Evolutionary conservation across 2,329 filamentous ascomycete genomes (phyloP).

Genomic region (Alternaria rosae): DNA sequence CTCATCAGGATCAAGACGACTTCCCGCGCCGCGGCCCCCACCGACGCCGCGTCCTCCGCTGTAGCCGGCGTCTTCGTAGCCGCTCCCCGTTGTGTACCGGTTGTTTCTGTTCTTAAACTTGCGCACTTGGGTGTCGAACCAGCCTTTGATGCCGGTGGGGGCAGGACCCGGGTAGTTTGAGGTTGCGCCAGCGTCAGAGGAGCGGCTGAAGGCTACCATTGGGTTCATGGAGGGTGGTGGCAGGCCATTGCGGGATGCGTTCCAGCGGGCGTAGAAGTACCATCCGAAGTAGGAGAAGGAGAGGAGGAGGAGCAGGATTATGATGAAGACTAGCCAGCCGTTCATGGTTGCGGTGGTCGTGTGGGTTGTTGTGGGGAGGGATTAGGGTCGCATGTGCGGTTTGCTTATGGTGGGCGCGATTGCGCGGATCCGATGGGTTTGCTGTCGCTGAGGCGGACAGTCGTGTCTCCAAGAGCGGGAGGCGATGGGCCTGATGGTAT

Average conservation of each 20-base stretch:
- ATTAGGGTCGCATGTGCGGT: conserved; percentile 19
- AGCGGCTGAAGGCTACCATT: conserved; percentile 70
- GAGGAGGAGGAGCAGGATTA: conserved; percentile 72
- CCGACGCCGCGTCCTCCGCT: conserved; percentile 27
- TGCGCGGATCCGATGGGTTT: conserved; percentile 14
- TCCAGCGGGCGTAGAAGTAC: conserved; percentile 74
- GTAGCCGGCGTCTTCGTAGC: conserved; percentile 72
- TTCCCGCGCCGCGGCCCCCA: conserved; percentile 53
- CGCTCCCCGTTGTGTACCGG: conserved; percentile 72
- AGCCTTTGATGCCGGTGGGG: conserved; percentile 71
- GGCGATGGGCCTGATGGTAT: not conserved
- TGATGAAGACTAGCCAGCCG: conserved; percentile 66
- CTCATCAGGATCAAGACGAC: conserved; percentile 81
- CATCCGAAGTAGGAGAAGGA: conserved; percentile 70
- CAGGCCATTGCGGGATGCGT: conserved; percentile 76
- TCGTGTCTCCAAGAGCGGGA: not conserved
- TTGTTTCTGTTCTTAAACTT: conserved; percentile 71
- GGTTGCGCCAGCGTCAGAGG: conserved; percentile 27
- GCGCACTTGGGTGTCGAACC: conserved; percentile 72
- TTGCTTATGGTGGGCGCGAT: conserved; percentile 14
- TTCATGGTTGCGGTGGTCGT: conserved; percentile 42
- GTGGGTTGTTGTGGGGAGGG: not conserved
- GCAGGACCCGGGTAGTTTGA: conserved; percentile 60
- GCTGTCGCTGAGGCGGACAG: not conserved
- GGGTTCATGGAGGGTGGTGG: conserved; percentile 76